Conservation (phyloP, 768 basidiomycete species). For the Punctularia strigosozonata region DNA sequence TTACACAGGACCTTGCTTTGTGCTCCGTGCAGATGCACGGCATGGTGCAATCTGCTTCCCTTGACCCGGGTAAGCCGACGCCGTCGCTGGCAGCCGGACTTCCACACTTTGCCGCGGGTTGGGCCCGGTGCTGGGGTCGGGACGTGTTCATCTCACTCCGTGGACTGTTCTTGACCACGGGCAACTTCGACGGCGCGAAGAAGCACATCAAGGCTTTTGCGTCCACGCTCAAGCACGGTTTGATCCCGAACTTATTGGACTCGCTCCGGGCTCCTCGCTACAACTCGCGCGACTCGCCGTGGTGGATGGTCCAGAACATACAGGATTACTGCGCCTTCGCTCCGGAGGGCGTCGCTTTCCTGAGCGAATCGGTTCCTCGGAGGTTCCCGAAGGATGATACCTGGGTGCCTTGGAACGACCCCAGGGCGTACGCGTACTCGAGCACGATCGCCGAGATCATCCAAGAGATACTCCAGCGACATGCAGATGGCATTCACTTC, state of each 20-base stretch:
- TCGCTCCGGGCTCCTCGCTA: constrained; percentile 79
- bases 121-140: constrained; percentile 97
- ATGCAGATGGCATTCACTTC: constrained; percentile 87
- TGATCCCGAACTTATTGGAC: constrained; percentile 93
- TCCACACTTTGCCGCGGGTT: constrained; percentile 85
- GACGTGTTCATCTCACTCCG: constrained; percentile 90
- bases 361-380: constrained; percentile 76
- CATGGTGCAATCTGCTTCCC: constrained; percentile 78
- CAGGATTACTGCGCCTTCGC: constrained; percentile 84
- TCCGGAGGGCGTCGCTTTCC: constrained; percentile 73
- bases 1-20: constrained; percentile 85
- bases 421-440: constrained; percentile 68
- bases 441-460: constrained; percentile 88
- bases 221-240: constrained; percentile 86
- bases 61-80: constrained; percentile 56
- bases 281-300: constrained; percentile 95
- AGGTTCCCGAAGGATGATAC: constrained; percentile 91
- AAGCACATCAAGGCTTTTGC: constrained; percentile 89
- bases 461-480: constrained; percentile 92
- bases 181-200: constrained; percentile 75
- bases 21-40: constrained; percentile 88
- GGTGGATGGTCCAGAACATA: constrained; percentile 99
- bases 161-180: constrained; percentile 89
- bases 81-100: constrained; percentile 90
- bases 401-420: constrained; percentile 89